Evolutionary conservation across 192 early-diverging fungal genomes (phyloP).

Genomic region (Coemansia sp.): DNA sequence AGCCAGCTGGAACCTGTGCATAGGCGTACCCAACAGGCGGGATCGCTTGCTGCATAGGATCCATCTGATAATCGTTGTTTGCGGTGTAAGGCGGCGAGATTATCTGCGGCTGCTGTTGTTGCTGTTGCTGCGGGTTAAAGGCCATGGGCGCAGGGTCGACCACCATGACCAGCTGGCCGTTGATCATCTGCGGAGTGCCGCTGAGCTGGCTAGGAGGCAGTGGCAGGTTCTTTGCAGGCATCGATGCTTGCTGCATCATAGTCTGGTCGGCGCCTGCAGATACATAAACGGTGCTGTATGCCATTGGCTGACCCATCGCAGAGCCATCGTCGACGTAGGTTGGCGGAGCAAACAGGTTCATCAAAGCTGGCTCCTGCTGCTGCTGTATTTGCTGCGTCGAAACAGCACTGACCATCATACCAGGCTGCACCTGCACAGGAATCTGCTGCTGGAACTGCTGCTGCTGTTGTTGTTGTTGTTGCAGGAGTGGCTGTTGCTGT

Average conservation of each 20-base stretch:
- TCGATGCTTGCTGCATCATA: constrained; percentile 4
- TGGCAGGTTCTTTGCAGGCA: constrained; percentile 6
- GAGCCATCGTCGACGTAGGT: constrained; percentile 7
- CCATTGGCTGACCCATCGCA: constrained; percentile 20
- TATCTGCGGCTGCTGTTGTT: background rate
- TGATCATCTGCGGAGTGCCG: constrained; percentile 2
- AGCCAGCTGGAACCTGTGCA: constrained; percentile 7
- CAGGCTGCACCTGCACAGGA: background rate
- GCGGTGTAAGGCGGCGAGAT: constrained; percentile 9
- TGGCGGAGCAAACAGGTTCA: constrained; percentile 47
- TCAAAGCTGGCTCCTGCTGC: constrained; percentile 32
- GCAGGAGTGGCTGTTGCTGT: background rate
- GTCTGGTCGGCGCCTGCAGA: constrained; percentile 2
- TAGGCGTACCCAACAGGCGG: background rate
- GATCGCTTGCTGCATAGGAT: background rate
- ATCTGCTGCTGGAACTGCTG: constrained; percentile 18
- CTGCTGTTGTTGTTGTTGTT: constrained; percentile 7
- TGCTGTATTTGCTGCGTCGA: constrained; percentile 11
- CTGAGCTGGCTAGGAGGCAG: constrained; percentile 7
- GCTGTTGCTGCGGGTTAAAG: background rate
- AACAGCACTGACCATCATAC: background rate
- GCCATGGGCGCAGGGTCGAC: constrained; percentile 12
- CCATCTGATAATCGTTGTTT: constrained; percentile 6
- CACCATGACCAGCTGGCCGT: background rate
- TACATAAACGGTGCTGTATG: constrained; percentile 25